Evolutionary conservation across 345 rosid genomes (phyloP).

Genomic region (Linum usitatissimum): DNA sequence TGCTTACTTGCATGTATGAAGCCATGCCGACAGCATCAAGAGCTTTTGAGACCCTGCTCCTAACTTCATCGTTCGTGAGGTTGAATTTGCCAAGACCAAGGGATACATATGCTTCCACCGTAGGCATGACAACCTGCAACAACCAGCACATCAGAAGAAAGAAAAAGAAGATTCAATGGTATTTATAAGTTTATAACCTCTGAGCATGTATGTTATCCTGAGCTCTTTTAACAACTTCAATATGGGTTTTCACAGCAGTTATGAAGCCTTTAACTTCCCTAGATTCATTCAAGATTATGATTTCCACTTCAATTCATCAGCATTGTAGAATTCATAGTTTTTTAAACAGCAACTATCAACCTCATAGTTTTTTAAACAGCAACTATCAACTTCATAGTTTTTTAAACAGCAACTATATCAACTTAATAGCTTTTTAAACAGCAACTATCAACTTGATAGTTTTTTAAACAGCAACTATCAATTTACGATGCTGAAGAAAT

Average conservation of each 20-base stretch:
- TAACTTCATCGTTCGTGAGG: constrained; percentile 46
- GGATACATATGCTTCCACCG: constrained; percentile 87
- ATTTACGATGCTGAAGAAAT: too few species aligned
- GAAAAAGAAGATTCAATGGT: not conserved
- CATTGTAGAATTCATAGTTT: not conserved
- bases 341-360: not conserved
- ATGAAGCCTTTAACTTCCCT: not conserved
- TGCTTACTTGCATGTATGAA: constrained; percentile 43
- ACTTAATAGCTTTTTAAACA: too few species aligned
- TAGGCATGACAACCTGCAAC: constrained; percentile 89
- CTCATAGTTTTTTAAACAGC: not conserved
- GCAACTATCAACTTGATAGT: not conserved
- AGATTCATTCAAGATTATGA: not conserved
- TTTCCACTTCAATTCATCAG: not conserved
- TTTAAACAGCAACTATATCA: too few species aligned
- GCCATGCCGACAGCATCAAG: constrained; percentile 74
- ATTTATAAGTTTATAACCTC: too few species aligned
- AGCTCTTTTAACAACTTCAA: not conserved
- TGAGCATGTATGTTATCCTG: not conserved
- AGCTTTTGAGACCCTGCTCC: constrained; percentile 52
- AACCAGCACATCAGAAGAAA: not conserved
- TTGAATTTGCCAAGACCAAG: constrained; percentile 81
- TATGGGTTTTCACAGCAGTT: not conserved
- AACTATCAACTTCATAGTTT: too few species aligned
- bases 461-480: too few species aligned